Evolutionary conservation across 768 basidiomycete species (phyloP).

Genomic region (Botryobasidium botryosum): DNA sequence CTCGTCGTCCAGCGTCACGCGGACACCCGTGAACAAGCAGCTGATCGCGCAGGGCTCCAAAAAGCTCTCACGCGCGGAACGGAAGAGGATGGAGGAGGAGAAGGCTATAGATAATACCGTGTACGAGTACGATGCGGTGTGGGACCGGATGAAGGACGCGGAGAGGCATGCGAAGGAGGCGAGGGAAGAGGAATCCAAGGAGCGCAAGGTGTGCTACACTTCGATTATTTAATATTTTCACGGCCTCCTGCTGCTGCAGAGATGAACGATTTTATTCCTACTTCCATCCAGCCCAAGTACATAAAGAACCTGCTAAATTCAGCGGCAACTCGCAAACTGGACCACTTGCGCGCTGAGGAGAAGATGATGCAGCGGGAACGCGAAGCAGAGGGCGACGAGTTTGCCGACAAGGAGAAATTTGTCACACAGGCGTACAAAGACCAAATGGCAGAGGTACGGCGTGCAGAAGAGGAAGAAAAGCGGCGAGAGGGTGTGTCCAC

Average conservation of each 20-base stretch:
- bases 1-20: background rate
- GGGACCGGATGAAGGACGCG: slow-evolving; percentile 86
- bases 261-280: slow-evolving; percentile 11
- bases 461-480: slow-evolving; percentile 86
- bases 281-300: slow-evolving; percentile 79
- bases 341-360: slow-evolving; percentile 87
- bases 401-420: slow-evolving; percentile 88
- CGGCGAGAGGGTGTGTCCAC: slow-evolving; percentile 58
- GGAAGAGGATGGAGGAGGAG: slow-evolving; percentile 64
- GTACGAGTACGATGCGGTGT: slow-evolving; percentile 92
- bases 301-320: slow-evolving; percentile 61
- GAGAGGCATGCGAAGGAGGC: slow-evolving; percentile 55
- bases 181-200: slow-evolving; percentile 59
- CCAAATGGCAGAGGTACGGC: slow-evolving; percentile 82
- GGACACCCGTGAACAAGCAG: slow-evolving; percentile 20
- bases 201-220: slow-evolving; percentile 47
- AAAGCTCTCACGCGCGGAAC: slow-evolving; percentile 42
- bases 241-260: background rate
- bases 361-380: slow-evolving; percentile 93
- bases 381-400: slow-evolving; percentile 84
- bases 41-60: slow-evolving; percentile 28
- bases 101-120: slow-evolving; percentile 63
- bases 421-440: slow-evolving; percentile 96
- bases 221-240: background rate
- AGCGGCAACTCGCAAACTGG: slow-evolving; percentile 75